Percentiles rank a stretch among this genome's conserved stretches.
Conservation (phyloP, 1,139 yeast genomes). For the Yamadazyma atmosphaerica region DNA sequence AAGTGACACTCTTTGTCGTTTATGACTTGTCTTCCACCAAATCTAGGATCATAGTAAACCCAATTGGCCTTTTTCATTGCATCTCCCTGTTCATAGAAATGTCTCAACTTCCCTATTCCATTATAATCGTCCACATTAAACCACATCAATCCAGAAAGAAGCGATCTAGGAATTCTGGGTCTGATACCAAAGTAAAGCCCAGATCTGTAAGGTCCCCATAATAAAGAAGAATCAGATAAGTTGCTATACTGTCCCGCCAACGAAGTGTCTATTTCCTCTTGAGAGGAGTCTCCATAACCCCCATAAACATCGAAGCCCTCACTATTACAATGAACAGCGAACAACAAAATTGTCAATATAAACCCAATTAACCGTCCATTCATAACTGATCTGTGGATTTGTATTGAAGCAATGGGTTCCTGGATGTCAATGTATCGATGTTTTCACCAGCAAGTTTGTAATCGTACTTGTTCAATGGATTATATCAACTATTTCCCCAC, state of each 20-base stretch:
- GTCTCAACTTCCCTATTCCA: slow-evolving; percentile 69
- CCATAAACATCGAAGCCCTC: slow-evolving; percentile 8
- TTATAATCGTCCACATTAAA: slow-evolving; percentile 61
- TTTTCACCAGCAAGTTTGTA: too few relatives aligned
- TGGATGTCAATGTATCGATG: too few relatives aligned
- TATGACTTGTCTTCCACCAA: slow-evolving; percentile 81
- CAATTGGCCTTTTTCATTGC: slow-evolving; percentile 78
- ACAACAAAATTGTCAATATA: neutral
- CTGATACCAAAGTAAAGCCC: slow-evolving; percentile 83
- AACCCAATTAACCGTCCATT: neutral
- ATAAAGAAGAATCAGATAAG: slow-evolving; percentile 34
- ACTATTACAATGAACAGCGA: neutral
- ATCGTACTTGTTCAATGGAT: too few relatives aligned
- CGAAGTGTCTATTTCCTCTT: slow-evolving; percentile 11
- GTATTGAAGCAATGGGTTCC: neutral
- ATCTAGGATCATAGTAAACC: slow-evolving; percentile 81
- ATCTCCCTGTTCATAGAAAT: slow-evolving; percentile 76
- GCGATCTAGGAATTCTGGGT: slow-evolving; percentile 76
- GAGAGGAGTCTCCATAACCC: neutral
- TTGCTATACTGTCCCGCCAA: slow-evolving; percentile 24
- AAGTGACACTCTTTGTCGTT: slow-evolving; percentile 66
- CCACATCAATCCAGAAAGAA: slow-evolving; percentile 89
- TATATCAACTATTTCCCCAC: neutral
- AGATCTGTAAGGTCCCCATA: slow-evolving; percentile 95
- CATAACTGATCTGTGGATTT: neutral